A percentile compares a stretch with the other conserved stretches of the same genome.
These are phyloP conservation scores for Pseudopithomyces chartarum DNA, from an alignment of 2,329 filamentous ascomycete species.

Conservation along the genomic window DNA sequence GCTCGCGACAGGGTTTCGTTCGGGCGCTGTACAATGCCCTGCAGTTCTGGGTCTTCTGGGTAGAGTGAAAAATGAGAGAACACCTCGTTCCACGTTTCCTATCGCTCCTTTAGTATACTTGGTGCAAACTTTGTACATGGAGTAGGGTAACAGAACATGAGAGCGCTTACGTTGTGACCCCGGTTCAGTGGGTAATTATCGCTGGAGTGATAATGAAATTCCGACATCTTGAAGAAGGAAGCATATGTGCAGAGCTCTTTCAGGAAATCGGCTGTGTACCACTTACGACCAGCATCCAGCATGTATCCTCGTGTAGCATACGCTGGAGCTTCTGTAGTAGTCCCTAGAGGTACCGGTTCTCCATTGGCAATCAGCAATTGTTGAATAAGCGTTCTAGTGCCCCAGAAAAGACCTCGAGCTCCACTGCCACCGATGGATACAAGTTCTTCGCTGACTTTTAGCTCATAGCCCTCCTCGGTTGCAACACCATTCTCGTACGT, in stretches of 20 bases:
- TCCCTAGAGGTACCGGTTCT: slow-evolving; percentile 32
- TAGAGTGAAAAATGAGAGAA: slow-evolving; percentile 53
- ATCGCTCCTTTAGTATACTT: slow-evolving; percentile 45
- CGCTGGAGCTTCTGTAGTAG: slow-evolving; percentile 48
- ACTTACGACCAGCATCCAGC: slow-evolving; percentile 53
- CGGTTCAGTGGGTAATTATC: slow-evolving; percentile 57
- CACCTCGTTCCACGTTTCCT: slow-evolving; percentile 52
- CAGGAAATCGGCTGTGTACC: slow-evolving; percentile 49
- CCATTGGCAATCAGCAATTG: slow-evolving; percentile 46
- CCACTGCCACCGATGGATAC: slow-evolving; percentile 50
- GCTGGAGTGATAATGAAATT: slow-evolving; percentile 57
- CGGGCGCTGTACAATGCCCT: slow-evolving; percentile 39
- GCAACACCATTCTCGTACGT: slow-evolving; percentile 54
- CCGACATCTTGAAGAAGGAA: slow-evolving; percentile 55
- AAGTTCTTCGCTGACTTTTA: slow-evolving; percentile 44
- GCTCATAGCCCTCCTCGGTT: slow-evolving; percentile 58
- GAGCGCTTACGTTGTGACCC: slow-evolving; percentile 44
- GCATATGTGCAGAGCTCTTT: slow-evolving; percentile 53
- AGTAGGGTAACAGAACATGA: neutral
- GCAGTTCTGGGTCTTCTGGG: slow-evolving; percentile 41
- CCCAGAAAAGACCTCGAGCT: slow-evolving; percentile 55
- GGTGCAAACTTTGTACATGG: slow-evolving; percentile 28
- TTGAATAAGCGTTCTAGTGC: slow-evolving; percentile 53
- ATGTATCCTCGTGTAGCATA: slow-evolving; percentile 53
- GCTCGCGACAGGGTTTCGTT: slow-evolving; percentile 42